Conservation (phyloP, 768 basidiomycete species). For the Lentinula lateritia region DNA sequence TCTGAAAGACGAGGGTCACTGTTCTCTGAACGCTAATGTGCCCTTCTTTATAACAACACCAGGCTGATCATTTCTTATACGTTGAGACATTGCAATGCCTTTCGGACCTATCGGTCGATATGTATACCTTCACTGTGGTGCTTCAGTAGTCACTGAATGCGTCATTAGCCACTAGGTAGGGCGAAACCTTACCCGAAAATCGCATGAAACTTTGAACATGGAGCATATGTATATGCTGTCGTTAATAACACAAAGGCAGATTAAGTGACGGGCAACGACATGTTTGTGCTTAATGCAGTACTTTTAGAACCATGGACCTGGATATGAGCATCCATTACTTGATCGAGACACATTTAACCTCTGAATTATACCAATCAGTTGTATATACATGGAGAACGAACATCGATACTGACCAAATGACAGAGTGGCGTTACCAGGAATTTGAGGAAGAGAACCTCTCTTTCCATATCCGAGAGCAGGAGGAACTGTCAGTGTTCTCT, state of each 20-base stretch:
- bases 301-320: slow-evolving; percentile 1
- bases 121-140: too few species aligned
- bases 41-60: too few species aligned
- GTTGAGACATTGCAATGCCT: too few species aligned
- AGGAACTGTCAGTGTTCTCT: slow-evolving; percentile 76
- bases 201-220: neutral
- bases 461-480: slow-evolving; percentile 72
- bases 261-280: neutral
- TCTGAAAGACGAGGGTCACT: neutral
- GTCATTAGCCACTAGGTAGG: too few species aligned
- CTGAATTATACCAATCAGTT: neutral
- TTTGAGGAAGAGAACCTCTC: slow-evolving; percentile 36
- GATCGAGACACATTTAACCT: slow-evolving; percentile 6
- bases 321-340: neutral
- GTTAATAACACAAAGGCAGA: neutral
- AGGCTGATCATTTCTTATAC: too few species aligned
- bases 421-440: slow-evolving; percentile 79
- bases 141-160: too few species aligned
- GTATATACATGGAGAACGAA: neutral
- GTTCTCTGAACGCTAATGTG: too few species aligned
- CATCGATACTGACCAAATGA: slow-evolving; percentile 58
- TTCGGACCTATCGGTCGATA: too few species aligned
- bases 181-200: too few species aligned
- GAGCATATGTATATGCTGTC: neutral
- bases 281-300: neutral